Evolutionary conservation across 164 flowering plant genomes (phyloP), one percentile per base, ranked within the genome.

Genomic region (Vitis rupestris): DNA sequence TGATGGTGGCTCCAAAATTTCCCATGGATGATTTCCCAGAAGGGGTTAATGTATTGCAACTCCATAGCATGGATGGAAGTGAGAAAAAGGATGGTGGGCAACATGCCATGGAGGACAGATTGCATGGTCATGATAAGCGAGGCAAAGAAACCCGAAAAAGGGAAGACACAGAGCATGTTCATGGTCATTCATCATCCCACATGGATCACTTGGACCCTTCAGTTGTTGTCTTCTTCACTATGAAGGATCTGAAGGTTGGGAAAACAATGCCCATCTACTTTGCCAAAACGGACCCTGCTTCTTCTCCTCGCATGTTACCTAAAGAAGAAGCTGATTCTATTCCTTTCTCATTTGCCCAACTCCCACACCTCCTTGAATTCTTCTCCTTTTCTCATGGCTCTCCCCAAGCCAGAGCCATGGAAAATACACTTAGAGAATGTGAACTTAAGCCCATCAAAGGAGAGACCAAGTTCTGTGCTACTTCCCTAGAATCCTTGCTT

Each of bases 401-500:
- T 27, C 75, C 81, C 11, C 87, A 82, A 71, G 88, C 87, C 76
- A 78, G 47, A 52, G 84, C 85, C 63, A 77, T 83, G 71, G 70
- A 78, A 61, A 56, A 72, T 9, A 82, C 85, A 2, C 81, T 83
- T 1, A 64, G 16, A 2, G 56, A 59, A 1, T 85, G 89, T 60
- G 84, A 79, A 65, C 15, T 9, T 10, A 30, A 59, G 12, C 78
- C 85, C 63, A 65, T 85, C 47, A 19, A 58, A 29, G 84, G 84
- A 27, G 87, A 85, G 72, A 74, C 70, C 70, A 82, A 82, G 47
- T 50, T 66, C n/a, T 85, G 89, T 50, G 74, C 84, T 12, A 83
- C 89, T 12, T 85, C 89, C 19, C 31, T 77, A 12, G 84, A 79
- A 62, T 83, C 91, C 54, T 70, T 87, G 87, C 81, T 84, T 51